Percentiles rank a stretch among this genome's conserved stretches.
These are phyloP conservation scores for Chlorella variabilis DNA, from an alignment of 163 green algal species.

Conservation along the genomic window DNA sequence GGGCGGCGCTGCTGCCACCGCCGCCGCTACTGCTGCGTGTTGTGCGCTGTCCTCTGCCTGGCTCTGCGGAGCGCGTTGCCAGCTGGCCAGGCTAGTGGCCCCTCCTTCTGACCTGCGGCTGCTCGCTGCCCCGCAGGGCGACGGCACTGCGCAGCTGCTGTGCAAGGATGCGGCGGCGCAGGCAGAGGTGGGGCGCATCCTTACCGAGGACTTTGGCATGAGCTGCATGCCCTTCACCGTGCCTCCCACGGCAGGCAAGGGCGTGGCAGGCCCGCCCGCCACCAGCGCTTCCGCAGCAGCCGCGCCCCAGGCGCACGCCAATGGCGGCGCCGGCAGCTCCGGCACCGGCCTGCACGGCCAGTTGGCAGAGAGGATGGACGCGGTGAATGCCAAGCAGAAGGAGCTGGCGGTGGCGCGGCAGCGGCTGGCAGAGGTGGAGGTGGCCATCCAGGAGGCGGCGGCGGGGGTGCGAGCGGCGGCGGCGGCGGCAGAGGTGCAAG, in stretches of 20 bases:
- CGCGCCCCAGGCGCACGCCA: not conserved
- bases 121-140: slow-evolving; percentile 53
- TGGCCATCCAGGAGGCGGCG: not conserved
- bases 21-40: not conserved
- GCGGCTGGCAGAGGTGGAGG: slow-evolving; percentile 5
- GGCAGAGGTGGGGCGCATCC: slow-evolving; percentile 51
- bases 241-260: not conserved
- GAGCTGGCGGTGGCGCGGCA: not conserved
- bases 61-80: too few species aligned
- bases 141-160: slow-evolving; percentile 82
- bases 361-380: not conserved
- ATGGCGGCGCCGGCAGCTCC: not conserved
- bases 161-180: slow-evolving; percentile 60
- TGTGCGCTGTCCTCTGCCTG: not conserved
- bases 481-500: not conserved
- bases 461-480: not conserved
- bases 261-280: too few species aligned
- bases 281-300: not conserved
- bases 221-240: slow-evolving; percentile 53
- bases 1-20: too few species aligned
- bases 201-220: slow-evolving; percentile 51
- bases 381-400: not conserved
- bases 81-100: too few species aligned
- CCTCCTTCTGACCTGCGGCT: not conserved
- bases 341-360: not conserved